These are phyloP conservation scores for Eimeria praecox DNA, from an alignment of 169 alveolate species.

Conservation along the genomic window DNA sequence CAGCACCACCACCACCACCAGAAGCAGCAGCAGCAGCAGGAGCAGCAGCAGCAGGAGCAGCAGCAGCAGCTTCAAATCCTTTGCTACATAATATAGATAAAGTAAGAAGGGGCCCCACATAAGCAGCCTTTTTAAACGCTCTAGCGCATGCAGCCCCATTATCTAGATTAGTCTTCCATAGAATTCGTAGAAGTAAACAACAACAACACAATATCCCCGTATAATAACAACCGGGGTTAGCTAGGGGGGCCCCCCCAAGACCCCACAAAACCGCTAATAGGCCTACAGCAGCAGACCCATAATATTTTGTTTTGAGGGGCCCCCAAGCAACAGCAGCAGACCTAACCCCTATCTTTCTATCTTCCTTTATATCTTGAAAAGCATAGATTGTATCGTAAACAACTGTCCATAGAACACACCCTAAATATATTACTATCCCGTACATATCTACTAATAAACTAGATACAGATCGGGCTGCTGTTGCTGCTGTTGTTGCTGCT, in stretches of 20 bases:
- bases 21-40: too few relatives aligned
- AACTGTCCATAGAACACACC: constrained; percentile 94
- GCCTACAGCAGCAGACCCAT: not conserved
- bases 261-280: constrained; percentile 15
- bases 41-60: not conserved
- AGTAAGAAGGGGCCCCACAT: constrained; percentile 27
- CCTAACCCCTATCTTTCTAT: constrained; percentile 91
- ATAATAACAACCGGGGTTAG: not conserved
- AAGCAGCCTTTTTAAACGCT: not conserved
- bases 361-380: constrained; percentile 95
- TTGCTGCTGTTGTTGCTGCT: too few relatives aligned
- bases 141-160: constrained; percentile 41
- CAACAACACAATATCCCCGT: not conserved
- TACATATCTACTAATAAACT: too few relatives aligned
- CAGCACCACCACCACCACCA: too few relatives aligned
- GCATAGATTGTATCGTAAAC: constrained; percentile 97
- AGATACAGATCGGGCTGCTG: too few relatives aligned
- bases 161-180: not conserved
- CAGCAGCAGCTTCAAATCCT: not conserved
- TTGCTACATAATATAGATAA: constrained; percentile 8
- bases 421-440: constrained; percentile 73
- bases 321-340: constrained; percentile 96
- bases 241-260: constrained; percentile 31
- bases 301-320: not conserved
- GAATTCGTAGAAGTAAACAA: not conserved